phyloP scores from a whole-genome alignment of 2,329 filamentous ascomycete species.

The Pseudofabraea citricarpa region DNA sequence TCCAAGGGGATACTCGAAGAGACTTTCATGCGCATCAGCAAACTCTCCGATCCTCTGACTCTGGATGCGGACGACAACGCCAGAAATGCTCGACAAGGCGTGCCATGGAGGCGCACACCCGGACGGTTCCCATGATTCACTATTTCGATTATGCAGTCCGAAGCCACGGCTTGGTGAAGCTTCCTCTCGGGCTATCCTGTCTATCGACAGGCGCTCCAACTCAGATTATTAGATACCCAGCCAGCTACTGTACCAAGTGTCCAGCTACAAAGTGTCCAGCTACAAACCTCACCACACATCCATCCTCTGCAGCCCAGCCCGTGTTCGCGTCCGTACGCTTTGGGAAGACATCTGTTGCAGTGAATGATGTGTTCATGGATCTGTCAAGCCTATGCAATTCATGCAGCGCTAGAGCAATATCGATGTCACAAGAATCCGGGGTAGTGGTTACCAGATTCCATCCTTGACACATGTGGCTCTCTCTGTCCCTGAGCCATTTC shows the following conservation, averaged over 20 bases:
- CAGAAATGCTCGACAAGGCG: neutral
- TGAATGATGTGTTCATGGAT: neutral
- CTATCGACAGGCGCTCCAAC: too few relatives aligned
- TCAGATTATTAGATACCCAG: neutral
- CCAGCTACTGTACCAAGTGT: neutral
- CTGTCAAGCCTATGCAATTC: neutral
- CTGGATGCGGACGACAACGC: neutral
- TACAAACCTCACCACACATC: neutral
- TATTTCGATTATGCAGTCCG: too few relatives aligned
- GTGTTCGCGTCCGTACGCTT: neutral
- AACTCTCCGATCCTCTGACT: neutral
- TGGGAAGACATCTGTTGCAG: neutral
- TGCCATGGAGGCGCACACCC: neutral
- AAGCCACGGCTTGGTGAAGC: too few relatives aligned
- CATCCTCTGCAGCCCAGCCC: neutral
- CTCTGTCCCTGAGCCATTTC: neutral
- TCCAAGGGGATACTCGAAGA: neutral
- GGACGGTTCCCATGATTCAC: neutral
- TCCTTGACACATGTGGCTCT: neutral
- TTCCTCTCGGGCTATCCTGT: too few relatives aligned
- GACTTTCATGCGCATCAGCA: neutral
- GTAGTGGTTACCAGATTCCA: neutral
- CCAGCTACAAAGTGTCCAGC: neutral
- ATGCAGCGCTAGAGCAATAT: conserved; percentile 1
- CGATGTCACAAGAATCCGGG: conserved; percentile 2